Base-by-base conservation (phyloP, 331 rosid species). In the Telfairia occidentalis region DNA sequence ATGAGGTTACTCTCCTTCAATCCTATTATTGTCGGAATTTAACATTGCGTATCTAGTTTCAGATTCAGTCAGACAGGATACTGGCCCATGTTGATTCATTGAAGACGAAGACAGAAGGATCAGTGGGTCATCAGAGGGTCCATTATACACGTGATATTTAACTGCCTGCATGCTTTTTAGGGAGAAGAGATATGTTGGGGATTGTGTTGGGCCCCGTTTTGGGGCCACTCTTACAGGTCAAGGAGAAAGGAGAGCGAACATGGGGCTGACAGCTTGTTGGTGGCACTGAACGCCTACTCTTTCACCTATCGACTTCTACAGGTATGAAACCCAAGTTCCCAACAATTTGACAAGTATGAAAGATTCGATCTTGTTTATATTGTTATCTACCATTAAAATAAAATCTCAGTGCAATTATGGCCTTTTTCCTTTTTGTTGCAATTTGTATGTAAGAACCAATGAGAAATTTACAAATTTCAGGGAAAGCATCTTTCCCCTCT, bases 111-210 rank as follows among this genome's bases (percentile, higher is more conserved):
- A 73, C 40, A 82, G 78, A 78, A 57, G 83, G 84, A 81, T 60
- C 78, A 74, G 92, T 87, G 89, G 93, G 96, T 80, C 28, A 78
- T 57, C 61, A 49, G 75, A 84, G 88, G 96, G 97, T 74, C 97
- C 95, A 82, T 65, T 52, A 37, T 86, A 75, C 95, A 86, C 91
- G 96, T 91, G 97, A 89, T 88, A 71, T 81, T 80, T 77, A 81
- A 75, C 81, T 85, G 77, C 77, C 61, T 78, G 87, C 78, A 73
- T 85, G 83, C 83, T 85, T 77, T 82, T 79, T 81, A 61, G 82
- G 85, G 70, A 37, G 72, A 53, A 65, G 78, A 73, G 73, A 40
- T 75, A 78, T 82, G 81, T 77, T 82, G 85, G 86, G 86, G 54
- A 78, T 53, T 55, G 15, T 35, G 78, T 81, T 53, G 85, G 88